Base-by-base conservation (phyloP, 352 stramenopile species). In the Phytophthora macrochlamydospora region DNA sequence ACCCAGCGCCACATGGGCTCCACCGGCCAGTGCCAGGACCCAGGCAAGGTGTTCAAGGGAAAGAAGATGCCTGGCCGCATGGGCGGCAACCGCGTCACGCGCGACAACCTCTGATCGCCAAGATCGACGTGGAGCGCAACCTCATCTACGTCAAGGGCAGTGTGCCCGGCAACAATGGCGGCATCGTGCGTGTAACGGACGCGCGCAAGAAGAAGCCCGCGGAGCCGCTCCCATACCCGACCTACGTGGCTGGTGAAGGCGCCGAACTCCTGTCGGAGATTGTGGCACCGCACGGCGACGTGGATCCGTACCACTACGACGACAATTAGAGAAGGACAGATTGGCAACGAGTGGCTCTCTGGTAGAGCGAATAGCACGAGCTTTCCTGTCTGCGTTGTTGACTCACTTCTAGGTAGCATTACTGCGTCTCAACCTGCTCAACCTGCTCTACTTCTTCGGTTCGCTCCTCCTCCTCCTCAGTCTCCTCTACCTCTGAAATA, bases 51-150 rank as follows among this genome's bases (percentile, higher is more conserved):
- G 7, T 99, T 98, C 69, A 99, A 99, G 81, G 98, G 98, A 43
- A 99, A 99, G 87, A 99, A 99, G 78, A 99, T 99, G 98, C 89
- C 98, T 35, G 98, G 98, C 8, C 91, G 94, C 14, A 99, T 99
- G 93, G 98, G 98, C 57, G 86, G 83, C 46, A 92, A 96, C 44
- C 86, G 87, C 56, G 90, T 98, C 13, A 99, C 98, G 29, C 91
- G 97, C 37, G 96, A 99, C 83, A 99, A 99, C 76, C 79, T 99
- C 3, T 94, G 87, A 81, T 97, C 51, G 80, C 90, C 58, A 96
- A 97, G 83, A 87, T 98, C 59, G 96, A 99, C 76, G 79, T 91
- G 31, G 74, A 95, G 67, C 89, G 93, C 70, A 97, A 98, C 71
- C 78, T 99, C 54, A 54, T 99, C 28, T 98, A 97, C 78, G 82